Conservation (phyloP, 1,139 yeast species). For the Protomyces inundatus region DNA sequence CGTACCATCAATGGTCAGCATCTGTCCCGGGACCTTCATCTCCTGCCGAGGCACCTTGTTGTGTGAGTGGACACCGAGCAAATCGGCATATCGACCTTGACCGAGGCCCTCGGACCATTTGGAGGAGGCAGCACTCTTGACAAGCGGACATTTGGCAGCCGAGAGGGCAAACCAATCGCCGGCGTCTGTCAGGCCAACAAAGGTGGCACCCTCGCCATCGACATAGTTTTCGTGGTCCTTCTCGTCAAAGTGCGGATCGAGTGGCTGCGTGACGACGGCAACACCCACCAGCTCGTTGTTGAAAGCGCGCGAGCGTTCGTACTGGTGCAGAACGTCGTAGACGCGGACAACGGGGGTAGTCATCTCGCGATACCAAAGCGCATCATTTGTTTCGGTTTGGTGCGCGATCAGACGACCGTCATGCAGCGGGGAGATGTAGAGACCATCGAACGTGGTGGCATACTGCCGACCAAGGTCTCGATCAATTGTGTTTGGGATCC, state of each 20-base stretch:
- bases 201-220: constrained; percentile 41
- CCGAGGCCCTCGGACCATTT: constrained; percentile 36
- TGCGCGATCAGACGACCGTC: constrained; percentile 49
- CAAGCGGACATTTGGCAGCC: constrained; percentile 67
- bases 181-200: constrained; percentile 58
- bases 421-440: constrained; percentile 78
- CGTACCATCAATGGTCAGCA: constrained; percentile 18
- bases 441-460: constrained; percentile 50
- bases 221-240: constrained; percentile 21
- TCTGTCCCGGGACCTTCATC: constrained; percentile 12
- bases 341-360: constrained; percentile 67
- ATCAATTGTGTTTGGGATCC: constrained; percentile 92
- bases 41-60: constrained; percentile 9
- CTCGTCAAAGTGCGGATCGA: constrained; percentile 24
- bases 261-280: constrained; percentile 42
- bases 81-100: constrained; percentile 4
- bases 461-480: constrained; percentile 52
- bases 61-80: constrained; percentile 21
- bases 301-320: constrained; percentile 11
- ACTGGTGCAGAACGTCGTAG: constrained; percentile 56
- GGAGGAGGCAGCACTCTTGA: constrained; percentile 64
- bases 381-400: constrained; percentile 41
- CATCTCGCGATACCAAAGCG: constrained; percentile 64
- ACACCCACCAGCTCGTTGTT: constrained; percentile 34
- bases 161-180: constrained; percentile 89